Base-by-base conservation (phyloP, 73 alveolate genomes). In the Paramecium bursaria region DNA sequence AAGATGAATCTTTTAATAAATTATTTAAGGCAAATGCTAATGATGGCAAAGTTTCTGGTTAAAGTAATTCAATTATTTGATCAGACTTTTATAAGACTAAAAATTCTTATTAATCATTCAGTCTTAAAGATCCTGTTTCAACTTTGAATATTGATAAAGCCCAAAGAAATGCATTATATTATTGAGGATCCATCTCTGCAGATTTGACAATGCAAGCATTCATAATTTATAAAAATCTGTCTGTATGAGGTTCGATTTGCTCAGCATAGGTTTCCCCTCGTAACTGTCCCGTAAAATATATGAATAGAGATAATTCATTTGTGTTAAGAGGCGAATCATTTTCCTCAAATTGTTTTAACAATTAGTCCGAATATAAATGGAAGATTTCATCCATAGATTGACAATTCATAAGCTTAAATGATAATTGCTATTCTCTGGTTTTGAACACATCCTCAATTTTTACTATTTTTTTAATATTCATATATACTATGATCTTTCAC, bases 161-260 rank as follows among this genome's bases (percentile, higher is more conserved):
- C 82, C 82, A 67, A 33, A 67, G 23, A 33, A 67, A 67, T 19
- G 82, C 82, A 33, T 44, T 19, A 67, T 39, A 67, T 67, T 67
- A 67, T 19, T 67, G 35, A 39, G 82, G 55, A 3, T 39, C 82
- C 44, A 67, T 21, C 17, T 0, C 27, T 3, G 33, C 35, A 3
- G 33, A 25, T 21, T 31, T 26, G 14, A 33, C 19, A 39, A 67
- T 7, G 19, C 26, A 25, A 25, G 19, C 21, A 1, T 42, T 19
- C 19, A 47, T 14, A 31, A 67, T 67, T 67, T 67, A 44, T 42
- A 25, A 67, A 67, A 67, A 67, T 6, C 55, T 42, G 0, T 67
- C 53, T 1, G 27, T 3, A 67, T 67, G 82, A 2, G 17, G 17
- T 35, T 67, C 21, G 60, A 67, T 67, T 42, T 67, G 10, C 22